phyloP scores from a whole-genome alignment of 257 asterid species.

The Salvia hispanica region DNA sequence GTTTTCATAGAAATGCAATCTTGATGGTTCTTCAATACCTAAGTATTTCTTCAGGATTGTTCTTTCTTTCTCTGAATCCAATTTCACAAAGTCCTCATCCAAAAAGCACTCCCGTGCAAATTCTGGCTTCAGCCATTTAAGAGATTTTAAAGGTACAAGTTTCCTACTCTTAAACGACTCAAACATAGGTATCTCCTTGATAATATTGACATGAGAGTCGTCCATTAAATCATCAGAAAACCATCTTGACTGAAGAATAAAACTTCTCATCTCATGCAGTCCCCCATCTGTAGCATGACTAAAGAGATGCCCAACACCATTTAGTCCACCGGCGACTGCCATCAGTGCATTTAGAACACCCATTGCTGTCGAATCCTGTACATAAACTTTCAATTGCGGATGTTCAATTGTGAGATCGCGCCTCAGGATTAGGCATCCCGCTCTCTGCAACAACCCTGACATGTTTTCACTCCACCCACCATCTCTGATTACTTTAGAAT shows the following conservation, averaged over 20 bases:
- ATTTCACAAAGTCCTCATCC: conserved; percentile 75
- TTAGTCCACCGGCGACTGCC: conserved; percentile 55
- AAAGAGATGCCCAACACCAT: conserved; percentile 66
- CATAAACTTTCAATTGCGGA: conserved; percentile 63
- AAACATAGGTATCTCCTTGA: conserved; percentile 90
- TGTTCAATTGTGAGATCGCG: conserved; percentile 77
- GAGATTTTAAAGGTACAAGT: conserved; percentile 67
- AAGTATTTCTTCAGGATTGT: conserved; percentile 63
- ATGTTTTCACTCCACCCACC: conserved; percentile 98
- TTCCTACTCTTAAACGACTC: conserved; percentile 82
- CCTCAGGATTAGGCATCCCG: conserved; percentile 81
- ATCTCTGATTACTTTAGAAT: conserved; percentile 81
- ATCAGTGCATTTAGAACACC: conserved; percentile 79
- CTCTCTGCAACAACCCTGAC: conserved; percentile 63
- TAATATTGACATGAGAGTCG: conserved; percentile 54
- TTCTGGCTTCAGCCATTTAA: conserved; percentile 85
- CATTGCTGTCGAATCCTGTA: conserved; percentile 75
- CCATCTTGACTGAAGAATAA: conserved; percentile 95
- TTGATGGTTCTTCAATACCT: conserved; percentile 71
- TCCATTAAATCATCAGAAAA: conserved; percentile 62
- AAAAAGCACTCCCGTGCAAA: conserved; percentile 63
- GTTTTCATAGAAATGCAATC: conserved; percentile 66
- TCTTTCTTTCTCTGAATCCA: conserved; percentile 84
- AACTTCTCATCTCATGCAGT: conserved; percentile 83
- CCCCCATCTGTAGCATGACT: conserved; percentile 72